Evolutionary conservation across 805 yeast genomes (phyloP).

Genomic region (Torulaspora indica): DNA sequence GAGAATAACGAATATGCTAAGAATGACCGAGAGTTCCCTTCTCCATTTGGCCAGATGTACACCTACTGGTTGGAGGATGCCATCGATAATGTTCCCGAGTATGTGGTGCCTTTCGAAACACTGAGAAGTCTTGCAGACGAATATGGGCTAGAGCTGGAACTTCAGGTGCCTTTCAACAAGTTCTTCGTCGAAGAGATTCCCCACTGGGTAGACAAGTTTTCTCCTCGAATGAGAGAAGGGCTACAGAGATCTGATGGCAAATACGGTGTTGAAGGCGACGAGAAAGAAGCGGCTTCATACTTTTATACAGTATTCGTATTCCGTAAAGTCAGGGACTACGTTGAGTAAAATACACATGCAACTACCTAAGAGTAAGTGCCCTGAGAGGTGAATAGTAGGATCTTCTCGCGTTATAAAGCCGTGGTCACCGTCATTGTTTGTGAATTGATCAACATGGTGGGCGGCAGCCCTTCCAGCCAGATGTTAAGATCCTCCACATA

Average conservation of each 20-base stretch:
- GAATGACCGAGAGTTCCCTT: constrained; percentile 62
- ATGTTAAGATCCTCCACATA: constrained; percentile 71
- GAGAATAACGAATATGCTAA: constrained; percentile 63
- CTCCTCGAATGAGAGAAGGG: constrained; percentile 60
- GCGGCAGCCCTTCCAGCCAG: constrained; percentile 82
- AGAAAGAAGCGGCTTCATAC: constrained; percentile 81
- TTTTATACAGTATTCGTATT: constrained; percentile 82
- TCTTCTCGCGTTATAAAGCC: constrained; percentile 49
- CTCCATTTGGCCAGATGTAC: constrained; percentile 81
- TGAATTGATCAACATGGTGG: constrained; percentile 75
- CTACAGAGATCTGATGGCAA: constrained; percentile 73
- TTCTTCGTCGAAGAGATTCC: constrained; percentile 79
- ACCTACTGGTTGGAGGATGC: constrained; percentile 84
- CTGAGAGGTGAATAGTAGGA: constrained; percentile 2
- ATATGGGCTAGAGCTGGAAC: constrained; percentile 65
- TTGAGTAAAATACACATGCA: constrained; percentile 7
- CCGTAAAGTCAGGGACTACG: constrained; percentile 47
- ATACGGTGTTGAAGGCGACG: constrained; percentile 83
- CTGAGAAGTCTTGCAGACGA: constrained; percentile 81
- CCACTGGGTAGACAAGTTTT: constrained; percentile 51
- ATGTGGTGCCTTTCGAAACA: constrained; percentile 89
- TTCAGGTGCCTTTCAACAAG: constrained; percentile 72
- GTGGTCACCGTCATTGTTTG: constrained; percentile 96
- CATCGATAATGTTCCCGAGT: constrained; percentile 93
- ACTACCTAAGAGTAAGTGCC: constrained; percentile 1